phyloP scores from a whole-genome alignment of 495 filamentous ascomycete genomes.

The Podospora pseudocomata region DNA sequence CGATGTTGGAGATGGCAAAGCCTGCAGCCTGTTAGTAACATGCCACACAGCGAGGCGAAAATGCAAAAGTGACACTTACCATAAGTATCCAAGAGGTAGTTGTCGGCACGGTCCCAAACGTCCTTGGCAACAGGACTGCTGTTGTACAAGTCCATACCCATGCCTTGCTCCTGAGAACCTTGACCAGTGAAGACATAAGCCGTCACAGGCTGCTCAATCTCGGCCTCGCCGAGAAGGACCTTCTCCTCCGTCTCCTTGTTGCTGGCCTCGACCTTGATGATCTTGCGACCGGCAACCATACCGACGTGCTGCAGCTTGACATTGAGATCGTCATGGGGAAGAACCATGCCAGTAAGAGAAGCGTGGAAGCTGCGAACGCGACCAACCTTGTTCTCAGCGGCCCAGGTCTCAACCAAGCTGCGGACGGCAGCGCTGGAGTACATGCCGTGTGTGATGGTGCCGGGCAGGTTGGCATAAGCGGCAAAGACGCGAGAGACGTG shows the following conservation, averaged over 20 bases:
- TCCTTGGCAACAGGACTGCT: conserved; percentile 91
- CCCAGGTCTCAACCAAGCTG: conserved; percentile 97
- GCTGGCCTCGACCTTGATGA: conserved; percentile 94
- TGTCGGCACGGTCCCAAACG: conserved; percentile 97
- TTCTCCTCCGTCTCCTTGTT: conserved; percentile 95
- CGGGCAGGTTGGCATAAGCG: conserved; percentile 87
- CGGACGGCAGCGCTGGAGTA: conserved; percentile 98
- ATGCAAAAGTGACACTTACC: conserved; percentile 52
- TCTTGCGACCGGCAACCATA: conserved; percentile 97
- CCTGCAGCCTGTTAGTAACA: conserved; percentile 52
- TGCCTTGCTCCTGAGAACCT: conserved; percentile 96
- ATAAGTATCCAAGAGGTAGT: conserved; percentile 98
- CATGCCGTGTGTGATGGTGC: conserved; percentile 98
- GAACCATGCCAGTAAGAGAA: conserved; percentile 92
- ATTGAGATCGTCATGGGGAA: conserved; percentile 90
- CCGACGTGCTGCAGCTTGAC: conserved; percentile 94
- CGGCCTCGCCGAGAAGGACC: conserved; percentile 88
- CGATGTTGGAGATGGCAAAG: conserved; percentile 96
- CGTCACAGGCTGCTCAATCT: conserved; percentile 97
- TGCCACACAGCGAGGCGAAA: neutral
- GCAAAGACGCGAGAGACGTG: conserved; percentile 97
- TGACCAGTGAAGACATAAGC: conserved; percentile 98
- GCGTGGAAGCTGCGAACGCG: conserved; percentile 96
- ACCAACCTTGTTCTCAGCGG: conserved; percentile 95
- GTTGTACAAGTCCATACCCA: conserved; percentile 98